Evolutionary conservation across 1,284 basidiomycete species (phyloP).

Genomic region (Coniferiporia weirii): DNA sequence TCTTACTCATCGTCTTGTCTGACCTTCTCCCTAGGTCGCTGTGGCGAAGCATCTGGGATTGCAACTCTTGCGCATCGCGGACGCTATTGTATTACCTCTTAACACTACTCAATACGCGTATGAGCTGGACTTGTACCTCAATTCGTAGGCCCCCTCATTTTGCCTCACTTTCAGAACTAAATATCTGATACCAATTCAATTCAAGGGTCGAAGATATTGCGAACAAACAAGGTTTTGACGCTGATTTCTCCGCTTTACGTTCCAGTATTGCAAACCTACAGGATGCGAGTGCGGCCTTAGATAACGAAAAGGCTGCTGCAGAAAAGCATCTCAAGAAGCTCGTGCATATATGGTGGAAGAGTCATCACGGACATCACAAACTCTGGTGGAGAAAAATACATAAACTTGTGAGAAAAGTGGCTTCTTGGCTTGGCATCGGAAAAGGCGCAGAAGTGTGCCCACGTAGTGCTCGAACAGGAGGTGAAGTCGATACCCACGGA

Average conservation of each 20-base stretch:
- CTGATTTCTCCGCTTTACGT: conserved; percentile 23
- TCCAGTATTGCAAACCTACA: conserved; percentile 48
- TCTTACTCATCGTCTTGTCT: background rate
- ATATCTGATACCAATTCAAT: background rate
- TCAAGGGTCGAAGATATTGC: conserved; percentile 17
- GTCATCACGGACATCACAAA: conserved; percentile 4
- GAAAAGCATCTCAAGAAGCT: conserved; percentile 29
- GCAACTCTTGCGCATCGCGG: conserved; percentile 55
- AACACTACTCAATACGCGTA: conserved; percentile 71
- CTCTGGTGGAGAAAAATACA: background rate
- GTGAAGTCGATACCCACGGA: background rate
- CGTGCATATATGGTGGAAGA: conserved; percentile 10
- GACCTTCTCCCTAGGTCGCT: conserved; percentile 41
- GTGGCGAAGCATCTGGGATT: conserved; percentile 65
- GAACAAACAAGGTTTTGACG: background rate
- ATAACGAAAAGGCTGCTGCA: conserved; percentile 40
- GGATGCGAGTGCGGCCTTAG: conserved; percentile 47
- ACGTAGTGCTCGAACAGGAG: background rate
- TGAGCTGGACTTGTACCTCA: conserved; percentile 44
- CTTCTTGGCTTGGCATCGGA: conserved; percentile 28
- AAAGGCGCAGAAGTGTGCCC: background rate
- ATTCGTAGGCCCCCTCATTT: conserved; percentile 32
- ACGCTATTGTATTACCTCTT: conserved; percentile 57
- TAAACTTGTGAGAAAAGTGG: conserved; percentile 18
- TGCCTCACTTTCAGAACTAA: background rate